Percentiles rank a stretch among this genome's conserved stretches.
Conservation (phyloP, 2,329 filamentous ascomycete genomes). For the Botrytis fabae region DNA sequence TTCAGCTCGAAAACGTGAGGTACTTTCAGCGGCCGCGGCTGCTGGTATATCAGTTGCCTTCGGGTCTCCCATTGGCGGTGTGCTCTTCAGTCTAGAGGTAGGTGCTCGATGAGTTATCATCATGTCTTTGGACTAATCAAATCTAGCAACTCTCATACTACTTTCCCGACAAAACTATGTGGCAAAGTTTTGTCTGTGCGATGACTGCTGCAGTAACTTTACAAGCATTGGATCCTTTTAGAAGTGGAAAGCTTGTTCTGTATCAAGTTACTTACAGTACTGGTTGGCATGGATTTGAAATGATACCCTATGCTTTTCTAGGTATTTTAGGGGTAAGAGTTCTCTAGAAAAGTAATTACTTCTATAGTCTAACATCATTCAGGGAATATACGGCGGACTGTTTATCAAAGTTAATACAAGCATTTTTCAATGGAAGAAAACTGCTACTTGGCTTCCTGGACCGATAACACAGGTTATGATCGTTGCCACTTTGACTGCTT, state of each 20-base stretch:
- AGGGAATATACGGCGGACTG: conserved; percentile 88
- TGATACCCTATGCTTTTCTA: conserved; percentile 82
- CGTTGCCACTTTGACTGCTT: conserved; percentile 78
- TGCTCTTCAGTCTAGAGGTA: conserved; percentile 91
- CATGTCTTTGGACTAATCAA: conserved; percentile 24
- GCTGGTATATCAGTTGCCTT: conserved; percentile 61
- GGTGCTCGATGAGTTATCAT: conserved; percentile 23
- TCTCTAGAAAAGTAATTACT: not conserved
- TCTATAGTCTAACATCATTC: conserved; percentile 27
- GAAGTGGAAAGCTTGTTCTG: conserved; percentile 90
- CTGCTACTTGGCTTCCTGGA: conserved; percentile 61
- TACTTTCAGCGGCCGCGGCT: conserved; percentile 85
- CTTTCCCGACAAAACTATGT: conserved; percentile 99
- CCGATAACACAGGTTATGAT: conserved; percentile 77
- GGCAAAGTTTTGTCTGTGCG: conserved; percentile 98
- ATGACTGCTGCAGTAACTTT: conserved; percentile 97
- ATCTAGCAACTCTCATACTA: conserved; percentile 88
- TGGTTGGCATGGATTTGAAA: conserved; percentile 92
- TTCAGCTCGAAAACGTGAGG: conserved; percentile 84
- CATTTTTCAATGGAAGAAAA: conserved; percentile 77
- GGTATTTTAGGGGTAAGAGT: conserved; percentile 71
- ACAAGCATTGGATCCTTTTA: conserved; percentile 90
- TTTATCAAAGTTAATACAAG: conserved; percentile 95
- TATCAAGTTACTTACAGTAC: conserved; percentile 94
- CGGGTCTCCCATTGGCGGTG: conserved; percentile 77